Conservation (phyloP, 2,329 filamentous ascomycete genomes). For the Ophiostoma triangulosporum region DNA sequence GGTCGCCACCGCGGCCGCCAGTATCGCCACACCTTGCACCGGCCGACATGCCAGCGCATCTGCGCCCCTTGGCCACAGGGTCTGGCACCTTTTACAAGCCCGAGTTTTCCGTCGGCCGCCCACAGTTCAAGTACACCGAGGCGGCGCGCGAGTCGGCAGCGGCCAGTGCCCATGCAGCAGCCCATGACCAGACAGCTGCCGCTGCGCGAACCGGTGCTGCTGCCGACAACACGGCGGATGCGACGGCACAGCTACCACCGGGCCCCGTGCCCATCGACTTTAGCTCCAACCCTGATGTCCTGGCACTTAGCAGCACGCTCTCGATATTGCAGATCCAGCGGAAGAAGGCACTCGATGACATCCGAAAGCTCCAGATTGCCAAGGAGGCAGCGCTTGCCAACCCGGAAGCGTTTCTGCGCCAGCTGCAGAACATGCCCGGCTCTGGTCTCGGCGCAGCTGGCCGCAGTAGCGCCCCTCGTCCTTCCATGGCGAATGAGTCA, state of each 20-base stretch:
- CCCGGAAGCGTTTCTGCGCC: conserved; percentile 57
- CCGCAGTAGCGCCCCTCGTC: conserved; percentile 20
- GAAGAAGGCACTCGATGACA: conserved; percentile 62
- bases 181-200: background rate
- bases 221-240: background rate
- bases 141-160: conserved; percentile 8
- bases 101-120: conserved; percentile 12
- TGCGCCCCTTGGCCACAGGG: conserved; percentile 23
- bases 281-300: conserved; percentile 64
- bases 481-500: too few relatives aligned
- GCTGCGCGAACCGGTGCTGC: background rate
- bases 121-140: conserved; percentile 10
- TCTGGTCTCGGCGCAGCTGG: conserved; percentile 12
- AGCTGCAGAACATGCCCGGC: conserved; percentile 47
- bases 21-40: conserved; percentile 41
- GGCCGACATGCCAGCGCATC: conserved; percentile 19
- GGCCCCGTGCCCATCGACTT: conserved; percentile 42
- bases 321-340: conserved; percentile 78
- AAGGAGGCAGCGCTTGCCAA: conserved; percentile 58
- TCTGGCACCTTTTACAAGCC: conserved; percentile 14
- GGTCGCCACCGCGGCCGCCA: conserved; percentile 35
- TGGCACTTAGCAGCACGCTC: conserved; percentile 75
- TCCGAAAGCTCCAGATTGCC: conserved; percentile 53
- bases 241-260: conserved; percentile 23
- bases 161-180: background rate